Evolutionary conservation across 139 green algal genomes (phyloP), one percentile per base, ranked within the genome.

Genomic region (Haematococcus lacustris): DNA sequence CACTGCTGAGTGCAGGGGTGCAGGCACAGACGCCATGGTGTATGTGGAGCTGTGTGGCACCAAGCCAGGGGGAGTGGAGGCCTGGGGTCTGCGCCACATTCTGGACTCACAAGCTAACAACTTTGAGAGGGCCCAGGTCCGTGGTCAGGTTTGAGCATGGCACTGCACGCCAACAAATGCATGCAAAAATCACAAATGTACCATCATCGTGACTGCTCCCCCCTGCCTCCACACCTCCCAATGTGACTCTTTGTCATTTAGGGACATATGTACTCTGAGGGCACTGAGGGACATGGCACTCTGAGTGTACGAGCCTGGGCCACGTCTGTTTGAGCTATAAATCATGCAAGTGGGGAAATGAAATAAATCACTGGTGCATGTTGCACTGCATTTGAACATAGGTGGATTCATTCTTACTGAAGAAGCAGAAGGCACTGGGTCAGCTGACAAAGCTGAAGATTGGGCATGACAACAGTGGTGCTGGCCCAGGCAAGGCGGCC

Each of bases 31-130:
- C 37, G 81, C 81, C 25, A 82, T 75, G 37, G 78, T 87, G 60
- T 82, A 70, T 47, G 26, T 87, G 32, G 71, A 86, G 69, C 71
- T 86, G 30, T 75, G 33, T 4, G 80, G 80, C 39, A 39, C 21
- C 4, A 53, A 75, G 50, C 41, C 38, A n/a, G 73, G 72, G 30
- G 80, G 76, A 32, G 76, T 79, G 64, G 84, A 86, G 70, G 51
- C 86, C 23, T 70, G 61, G 47, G 78, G 78, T 25, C 64, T 39
- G 37, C 80, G 61, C 6, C 26, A 77, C 13, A 80, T 57, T 3
- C 78, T 87, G 64, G 76, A 87, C 67, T 78, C 75, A 60, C 71
- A 40, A 3, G 79, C 72, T 68, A 81, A 88, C 79, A 82, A 90
- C 73, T 89, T 91, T 68, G 84, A 91, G 82, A 73, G 86, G 3